A percentile compares a stretch with the other conserved stretches of the same genome.
These are phyloP conservation scores for Entelexis paramagnoliae DNA, from an alignment of 1,139 yeast species.

Conservation along the genomic window DNA sequence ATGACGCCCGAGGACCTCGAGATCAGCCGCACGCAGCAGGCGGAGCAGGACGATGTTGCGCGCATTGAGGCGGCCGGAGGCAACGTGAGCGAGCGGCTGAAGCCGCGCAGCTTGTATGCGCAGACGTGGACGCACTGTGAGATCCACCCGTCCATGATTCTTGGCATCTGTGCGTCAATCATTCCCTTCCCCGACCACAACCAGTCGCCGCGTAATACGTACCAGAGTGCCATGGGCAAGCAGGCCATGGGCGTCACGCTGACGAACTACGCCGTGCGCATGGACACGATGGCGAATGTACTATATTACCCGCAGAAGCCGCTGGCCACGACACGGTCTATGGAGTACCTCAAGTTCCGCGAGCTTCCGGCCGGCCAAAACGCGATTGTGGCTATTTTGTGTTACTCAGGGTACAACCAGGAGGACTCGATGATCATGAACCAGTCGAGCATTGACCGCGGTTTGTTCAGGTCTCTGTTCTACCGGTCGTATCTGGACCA, in stretches of 20 bases:
- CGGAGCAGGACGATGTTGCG: constrained; percentile 1
- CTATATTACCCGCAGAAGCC: constrained; percentile 97
- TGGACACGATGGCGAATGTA: constrained; percentile 99
- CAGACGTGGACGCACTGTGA: constrained; percentile 98
- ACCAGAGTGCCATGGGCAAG: constrained; percentile 99
- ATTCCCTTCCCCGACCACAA: constrained; percentile 99
- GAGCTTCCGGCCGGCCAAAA: constrained; percentile 99
- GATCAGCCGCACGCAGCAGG: constrained; percentile 32
- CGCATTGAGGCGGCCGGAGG: constrained; percentile 38
- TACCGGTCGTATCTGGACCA: constrained; percentile 98
- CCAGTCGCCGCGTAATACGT: constrained; percentile 98
- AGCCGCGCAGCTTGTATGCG: constrained; percentile 52
- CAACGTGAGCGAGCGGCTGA: constrained; percentile 73
- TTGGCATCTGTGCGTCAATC: constrained; percentile 97
- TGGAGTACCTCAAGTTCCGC: constrained; percentile 95
- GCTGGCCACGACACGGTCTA: constrained; percentile 96
- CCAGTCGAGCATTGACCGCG: constrained; percentile 94
- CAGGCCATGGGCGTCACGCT: constrained; percentile 99
- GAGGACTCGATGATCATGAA: constrained; percentile 99
- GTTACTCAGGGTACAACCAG: constrained; percentile 97
- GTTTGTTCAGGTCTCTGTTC: constrained; percentile 87
- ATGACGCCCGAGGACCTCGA: constrained; percentile 97
- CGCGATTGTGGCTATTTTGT: constrained; percentile 94
- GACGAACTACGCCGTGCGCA: constrained; percentile 89
- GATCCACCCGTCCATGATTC: constrained; percentile 96